Percentiles rank a stretch among this genome's conserved stretches.
phyloP scores from a whole-genome alignment of 2,329 filamentous ascomycete species.

The Passalora sequoiae region DNA sequence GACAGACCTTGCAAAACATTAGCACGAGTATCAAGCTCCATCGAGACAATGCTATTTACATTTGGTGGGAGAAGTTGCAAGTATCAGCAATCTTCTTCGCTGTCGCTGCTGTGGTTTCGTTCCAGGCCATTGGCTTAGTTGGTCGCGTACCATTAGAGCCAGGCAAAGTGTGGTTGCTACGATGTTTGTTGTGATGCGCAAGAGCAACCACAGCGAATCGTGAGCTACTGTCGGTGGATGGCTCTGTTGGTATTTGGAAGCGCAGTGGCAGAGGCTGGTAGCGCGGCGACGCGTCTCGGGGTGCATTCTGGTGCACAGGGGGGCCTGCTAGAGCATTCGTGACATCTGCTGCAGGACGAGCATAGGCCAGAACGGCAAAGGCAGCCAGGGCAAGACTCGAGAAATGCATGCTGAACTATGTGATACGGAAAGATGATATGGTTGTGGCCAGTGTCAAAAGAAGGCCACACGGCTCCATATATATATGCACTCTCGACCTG shows the following conservation, averaged over 20 bases:
- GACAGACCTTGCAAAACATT: constrained; percentile 39
- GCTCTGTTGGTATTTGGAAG: neutral
- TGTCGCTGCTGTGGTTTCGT: constrained; percentile 55
- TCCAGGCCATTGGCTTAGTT: constrained; percentile 55
- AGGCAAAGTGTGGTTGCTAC: constrained; percentile 2
- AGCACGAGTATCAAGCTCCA: neutral
- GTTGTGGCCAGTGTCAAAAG: neutral
- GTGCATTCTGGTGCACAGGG: neutral
- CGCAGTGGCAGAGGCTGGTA: neutral
- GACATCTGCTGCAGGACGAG: neutral
- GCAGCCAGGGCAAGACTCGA: neutral
- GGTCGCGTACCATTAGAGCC: no score
- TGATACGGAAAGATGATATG: neutral
- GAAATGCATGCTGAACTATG: neutral
- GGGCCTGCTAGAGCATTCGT: neutral
- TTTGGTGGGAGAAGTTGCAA: constrained; percentile 70
- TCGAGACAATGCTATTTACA: constrained; percentile 60
- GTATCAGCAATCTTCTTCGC: constrained; percentile 58
- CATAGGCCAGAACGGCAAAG: neutral
- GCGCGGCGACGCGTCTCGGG: neutral
- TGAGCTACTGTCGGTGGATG: neutral
- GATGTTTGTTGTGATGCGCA: constrained; percentile 6
- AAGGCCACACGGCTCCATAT: neutral
- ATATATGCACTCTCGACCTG: neutral
- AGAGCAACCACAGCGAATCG: neutral